Base-by-base conservation (phyloP, 2,329 filamentous ascomycete species). In the Sclerotinia glacialis region DNA sequence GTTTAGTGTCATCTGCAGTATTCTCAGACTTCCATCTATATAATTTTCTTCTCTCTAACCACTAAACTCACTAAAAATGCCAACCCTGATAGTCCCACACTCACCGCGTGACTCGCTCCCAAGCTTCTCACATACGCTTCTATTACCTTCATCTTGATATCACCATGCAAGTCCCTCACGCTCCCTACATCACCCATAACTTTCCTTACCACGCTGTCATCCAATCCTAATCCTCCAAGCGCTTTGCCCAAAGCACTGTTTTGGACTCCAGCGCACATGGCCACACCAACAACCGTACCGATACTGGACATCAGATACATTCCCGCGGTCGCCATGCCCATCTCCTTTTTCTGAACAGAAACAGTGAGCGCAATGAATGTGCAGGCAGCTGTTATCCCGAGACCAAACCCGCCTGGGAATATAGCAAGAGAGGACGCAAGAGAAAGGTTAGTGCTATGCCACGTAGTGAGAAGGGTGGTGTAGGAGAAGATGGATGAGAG, bases 391-490 rank as follows among this genome's bases (percentile, higher is more conserved):
- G 79, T 76, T 44, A 83, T 78, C 0, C 83, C 83, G 0, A 80
- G 80, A 0, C 82, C 83, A 63, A 86, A 78, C 0, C 84, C 83
- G 1, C 84, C 72, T 0, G 86, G 86, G 6, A 87, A 77, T 31
- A 89, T 86, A 67, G 87, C 86, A 0, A 89, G 72, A 0, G 84
- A 85, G 69, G 87, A 84, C 67, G 77, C 77, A 70, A 81, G 80
- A 9, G 80, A 81, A 0, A 85, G 89, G 6, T 34, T 37, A 42
- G 85, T 69, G 0, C 86, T 87, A 14, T 83, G 80, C 88, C 88
- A 90, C 28, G 82, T 78, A 1, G 86, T 72, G 11, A 84, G 75
- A 4, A 89, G 80, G 0, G 87, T 75, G 0, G 78, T 56, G 67
- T 89, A 88, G 7, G 81, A 79, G 0, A 81, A 64, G 0, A 82